Evolutionary conservation across 345 rosid species (phyloP), one percentile per base, ranked within the genome.

Genomic region (Lumnitzera racemosa): DNA sequence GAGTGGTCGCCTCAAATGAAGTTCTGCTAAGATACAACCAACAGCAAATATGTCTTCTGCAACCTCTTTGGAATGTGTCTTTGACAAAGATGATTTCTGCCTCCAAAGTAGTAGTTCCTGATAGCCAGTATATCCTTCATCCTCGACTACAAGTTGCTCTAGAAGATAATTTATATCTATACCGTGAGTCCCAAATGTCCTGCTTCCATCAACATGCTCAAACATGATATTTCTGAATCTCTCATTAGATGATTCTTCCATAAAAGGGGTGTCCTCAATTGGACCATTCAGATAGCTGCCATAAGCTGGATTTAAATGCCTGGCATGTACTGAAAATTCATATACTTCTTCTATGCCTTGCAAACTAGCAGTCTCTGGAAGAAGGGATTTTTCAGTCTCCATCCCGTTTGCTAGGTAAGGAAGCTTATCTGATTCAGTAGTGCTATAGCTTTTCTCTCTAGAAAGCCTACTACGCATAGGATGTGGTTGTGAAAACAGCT

Each of bases 1-100:
- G 62, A 88, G 84, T 51, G 98, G 96, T 72, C 72, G 80, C 73
- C 57, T 71, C 67, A 88, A 75, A 81, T 77, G 79, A 57, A 88
- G 90, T 72, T 91, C 98, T 55, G 95, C 96, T 59, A 91, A 59
- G 71, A 91, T 68, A 76, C 95, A 86, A 65, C 95, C 98, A 51
- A 88, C 36, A 60, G 95, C 83, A 77, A 91, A 91, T 67, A 91
- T 79, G 70, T 91, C 98, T 67, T 69, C 71, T 17, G 86, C 84
- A 72, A 68, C 59, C 61, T 69, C 81, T 68, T 74, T 65, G 20
- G 81, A 77, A 48, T 47, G 64, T 56, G 47, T 61, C 71, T 68
- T 73, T 47, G 64, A 69, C 58, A 29, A 61, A 63, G 68, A 70
- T 64, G 73, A 58, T 55, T 86, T 81, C 68, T 84, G 75, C 80